Evolutionary conservation across 306 rosid genomes (phyloP).

Genomic region (Glycine soja): DNA sequence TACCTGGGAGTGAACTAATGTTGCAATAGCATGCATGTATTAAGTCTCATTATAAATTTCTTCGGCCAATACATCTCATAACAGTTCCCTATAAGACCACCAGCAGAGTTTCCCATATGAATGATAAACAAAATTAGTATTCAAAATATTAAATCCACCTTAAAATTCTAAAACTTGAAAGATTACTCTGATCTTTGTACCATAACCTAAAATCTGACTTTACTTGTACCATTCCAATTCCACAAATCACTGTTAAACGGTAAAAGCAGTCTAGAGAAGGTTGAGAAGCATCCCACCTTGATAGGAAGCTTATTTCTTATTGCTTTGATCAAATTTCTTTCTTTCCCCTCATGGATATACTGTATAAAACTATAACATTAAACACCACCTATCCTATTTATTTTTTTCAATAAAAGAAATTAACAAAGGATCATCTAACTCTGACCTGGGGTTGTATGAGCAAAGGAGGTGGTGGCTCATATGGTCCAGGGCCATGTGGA

Average conservation of each 20-base stretch:
- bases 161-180: conserved; percentile 2
- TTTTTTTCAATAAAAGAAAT: neutral
- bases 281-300: conserved; percentile 29
- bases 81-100: conserved; percentile 7
- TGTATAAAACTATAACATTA: conserved; percentile 13
- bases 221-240: conserved; percentile 21
- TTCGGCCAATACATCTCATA: neutral
- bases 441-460: conserved; percentile 57
- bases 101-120: neutral
- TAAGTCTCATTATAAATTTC: neutral
- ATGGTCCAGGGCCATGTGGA: neutral
- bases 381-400: neutral
- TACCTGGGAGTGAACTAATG: neutral
- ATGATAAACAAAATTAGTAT: conserved; percentile 19
- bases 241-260: neutral
- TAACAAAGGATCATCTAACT: conserved; percentile 30
- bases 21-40: neutral
- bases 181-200: neutral
- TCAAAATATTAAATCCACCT: conserved; percentile 28
- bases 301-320: conserved; percentile 4
- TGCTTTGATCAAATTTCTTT: neutral
- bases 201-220: neutral
- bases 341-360: neutral
- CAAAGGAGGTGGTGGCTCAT: conserved; percentile 22
- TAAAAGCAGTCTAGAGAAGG: neutral